Conservation (phyloP, 2,329 filamentous ascomycete genomes). For the Fusarium sp. region DNA sequence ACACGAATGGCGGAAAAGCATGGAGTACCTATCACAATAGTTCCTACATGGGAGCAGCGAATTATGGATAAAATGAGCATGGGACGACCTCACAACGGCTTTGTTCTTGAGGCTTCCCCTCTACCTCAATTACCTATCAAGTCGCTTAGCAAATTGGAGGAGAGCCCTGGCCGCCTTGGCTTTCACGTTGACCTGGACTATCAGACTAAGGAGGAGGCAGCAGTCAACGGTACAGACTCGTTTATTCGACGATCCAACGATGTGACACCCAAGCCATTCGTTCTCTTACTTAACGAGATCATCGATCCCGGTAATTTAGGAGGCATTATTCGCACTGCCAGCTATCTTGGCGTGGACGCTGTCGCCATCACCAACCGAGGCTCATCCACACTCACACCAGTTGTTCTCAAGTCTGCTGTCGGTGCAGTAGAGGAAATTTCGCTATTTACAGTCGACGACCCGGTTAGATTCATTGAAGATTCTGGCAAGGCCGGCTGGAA, state of each 20-base stretch:
- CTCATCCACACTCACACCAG: constrained; percentile 78
- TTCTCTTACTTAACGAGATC: constrained; percentile 80
- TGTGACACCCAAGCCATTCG: constrained; percentile 68
- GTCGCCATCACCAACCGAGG: constrained; percentile 80
- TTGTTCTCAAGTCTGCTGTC: constrained; percentile 87
- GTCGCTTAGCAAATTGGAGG: constrained; percentile 63
- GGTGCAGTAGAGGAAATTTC: constrained; percentile 86
- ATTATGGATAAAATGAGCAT: constrained; percentile 86
- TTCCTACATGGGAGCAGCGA: constrained; percentile 70
- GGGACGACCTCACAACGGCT: constrained; percentile 89
- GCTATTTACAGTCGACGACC: constrained; percentile 75
- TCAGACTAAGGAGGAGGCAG: constrained; percentile 79
- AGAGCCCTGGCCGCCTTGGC: constrained; percentile 57
- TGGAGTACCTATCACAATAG: constrained; percentile 66
- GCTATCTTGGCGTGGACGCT: constrained; percentile 90
- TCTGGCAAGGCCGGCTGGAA: constrained; percentile 82
- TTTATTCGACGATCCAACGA: constrained; percentile 56
- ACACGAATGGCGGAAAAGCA: constrained; percentile 59
- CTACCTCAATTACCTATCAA: constrained; percentile 77
- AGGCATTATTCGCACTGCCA: constrained; percentile 86
- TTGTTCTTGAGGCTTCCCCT: constrained; percentile 86
- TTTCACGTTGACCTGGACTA: constrained; percentile 71
- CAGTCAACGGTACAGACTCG: constrained; percentile 74
- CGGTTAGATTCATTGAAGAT: constrained; percentile 74
- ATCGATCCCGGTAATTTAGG: constrained; percentile 91